Conservation (phyloP, 495 filamentous ascomycete genomes). For the Terfezia claveryi region DNA sequence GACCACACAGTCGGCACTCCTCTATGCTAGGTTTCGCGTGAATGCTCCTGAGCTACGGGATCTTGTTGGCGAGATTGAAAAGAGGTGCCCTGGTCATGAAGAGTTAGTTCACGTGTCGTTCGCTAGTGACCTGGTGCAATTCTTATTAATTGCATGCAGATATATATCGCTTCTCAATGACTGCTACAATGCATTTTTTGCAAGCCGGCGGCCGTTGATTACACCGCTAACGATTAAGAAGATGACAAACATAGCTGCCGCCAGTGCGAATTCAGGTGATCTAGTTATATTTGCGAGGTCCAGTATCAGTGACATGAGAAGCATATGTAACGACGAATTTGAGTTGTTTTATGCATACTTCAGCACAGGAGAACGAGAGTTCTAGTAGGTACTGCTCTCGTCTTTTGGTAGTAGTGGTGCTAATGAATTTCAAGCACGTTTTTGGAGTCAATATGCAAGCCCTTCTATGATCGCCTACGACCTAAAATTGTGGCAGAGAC, state of each 20-base stretch:
- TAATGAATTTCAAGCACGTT: slow-evolving; percentile 22
- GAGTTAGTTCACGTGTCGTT: slow-evolving; percentile 7
- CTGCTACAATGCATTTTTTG: slow-evolving; percentile 13
- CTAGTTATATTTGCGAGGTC: slow-evolving; percentile 45
- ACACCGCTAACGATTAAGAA: slow-evolving; percentile 38
- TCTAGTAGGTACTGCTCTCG: slow-evolving; percentile 8
- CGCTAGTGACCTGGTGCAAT: background rate
- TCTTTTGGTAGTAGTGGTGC: background rate
- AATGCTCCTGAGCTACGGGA: slow-evolving; percentile 18
- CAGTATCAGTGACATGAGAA: slow-evolving; percentile 46
- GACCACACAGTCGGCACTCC: slow-evolving; percentile 48
- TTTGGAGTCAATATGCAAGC: slow-evolving; percentile 49
- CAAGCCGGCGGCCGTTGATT: slow-evolving; percentile 21
- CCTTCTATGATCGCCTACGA: slow-evolving; percentile 49
- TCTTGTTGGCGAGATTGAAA: slow-evolving; percentile 18
- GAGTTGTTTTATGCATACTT: slow-evolving; percentile 61
- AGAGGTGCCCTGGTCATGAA: slow-evolving; percentile 14
- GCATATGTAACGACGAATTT: slow-evolving; percentile 50
- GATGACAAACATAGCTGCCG: slow-evolving; percentile 40
- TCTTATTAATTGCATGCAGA: slow-evolving; percentile 2
- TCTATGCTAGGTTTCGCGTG: slow-evolving; percentile 60
- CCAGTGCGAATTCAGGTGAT: slow-evolving; percentile 44
- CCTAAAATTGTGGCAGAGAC: slow-evolving; percentile 50
- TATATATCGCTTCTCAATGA: slow-evolving; percentile 17
- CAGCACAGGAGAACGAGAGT: slow-evolving; percentile 42